Base-by-base conservation (phyloP, 23 red algal species). In the Gracilariopsis chorda region DNA sequence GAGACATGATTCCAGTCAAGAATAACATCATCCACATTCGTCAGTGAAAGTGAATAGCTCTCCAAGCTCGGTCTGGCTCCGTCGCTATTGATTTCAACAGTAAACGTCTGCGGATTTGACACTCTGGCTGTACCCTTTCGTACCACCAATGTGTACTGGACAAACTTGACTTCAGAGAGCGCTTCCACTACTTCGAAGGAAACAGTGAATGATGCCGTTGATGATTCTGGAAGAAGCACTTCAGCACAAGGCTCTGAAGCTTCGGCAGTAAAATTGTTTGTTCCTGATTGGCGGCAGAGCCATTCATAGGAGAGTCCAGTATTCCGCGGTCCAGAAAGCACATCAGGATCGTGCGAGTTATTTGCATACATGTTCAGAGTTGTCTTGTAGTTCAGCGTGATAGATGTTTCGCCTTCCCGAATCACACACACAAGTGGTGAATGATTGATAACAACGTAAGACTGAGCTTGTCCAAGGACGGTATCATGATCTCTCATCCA, bases 331-430 rank as follows among this genome's bases (percentile, higher is more conserved):
- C 44, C 91, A 45, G 41, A 48, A n/a, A 94, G 46, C 44, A 80
- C 91, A 56, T 87, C 91, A 23, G 91, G 82, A 80, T 94, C 91
- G 52, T 86, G 77, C 20, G 91, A 94, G 35, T 80, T 69, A 24
- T 21, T 79, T 1, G 44, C 91, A 20, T 74, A 86, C 71, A 94
- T n/a, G 17, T 69, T 86, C 35, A 94, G 29, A 36, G 49, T 86
- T 32, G 91, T 67, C 8, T 48, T 39, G 57, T 72, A 51, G 36
- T 85, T 94, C 58, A 94, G 67, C 21, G 80, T 64, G 7, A 94
- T 28, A 39, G 48, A 51, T 51, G 58, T 51, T 72, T 94, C 91
- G 33, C 91, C 91, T 45, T 51, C 51, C 6, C 91, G 91, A 78
- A 94, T 87, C 7, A 94, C 80, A 25, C 80, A 41, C 33, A 86